A percentile compares a stretch with the other conserved stretches of the same genome.
These are phyloP conservation scores for Yamadazyma ubonensis DNA, from an alignment of 805 yeast species.

Conservation along the genomic window DNA sequence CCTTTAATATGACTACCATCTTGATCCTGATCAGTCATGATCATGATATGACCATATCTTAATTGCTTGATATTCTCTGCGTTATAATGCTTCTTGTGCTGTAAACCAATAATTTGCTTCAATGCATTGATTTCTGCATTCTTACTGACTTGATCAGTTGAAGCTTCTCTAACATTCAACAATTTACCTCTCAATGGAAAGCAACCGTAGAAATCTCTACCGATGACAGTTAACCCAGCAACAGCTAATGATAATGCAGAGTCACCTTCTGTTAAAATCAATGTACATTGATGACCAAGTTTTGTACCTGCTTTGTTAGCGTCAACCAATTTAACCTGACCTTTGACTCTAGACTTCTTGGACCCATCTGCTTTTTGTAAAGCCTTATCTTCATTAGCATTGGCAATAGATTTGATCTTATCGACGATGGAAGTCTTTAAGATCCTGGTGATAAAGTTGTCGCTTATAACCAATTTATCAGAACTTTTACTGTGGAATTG, in stretches of 20 bases:
- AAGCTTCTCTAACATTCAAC: slow-evolving; percentile 93
- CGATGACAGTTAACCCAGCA: slow-evolving; percentile 91
- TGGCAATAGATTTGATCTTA: slow-evolving; percentile 78
- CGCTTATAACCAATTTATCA: slow-evolving; percentile 64
- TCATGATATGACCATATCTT: slow-evolving; percentile 96
- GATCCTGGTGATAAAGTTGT: slow-evolving; percentile 69
- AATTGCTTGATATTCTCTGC: slow-evolving; percentile 62
- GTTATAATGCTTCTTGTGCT: slow-evolving; percentile 79
- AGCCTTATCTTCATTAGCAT: slow-evolving; percentile 83
- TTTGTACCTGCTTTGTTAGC: slow-evolving; percentile 95
- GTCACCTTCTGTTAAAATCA: slow-evolving; percentile 94
- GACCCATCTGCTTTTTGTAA: slow-evolving; percentile 87
- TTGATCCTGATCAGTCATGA: slow-evolving; percentile 99
- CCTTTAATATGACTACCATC: slow-evolving; percentile 99
- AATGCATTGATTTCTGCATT: slow-evolving; percentile 94
- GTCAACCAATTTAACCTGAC: slow-evolving; percentile 86
- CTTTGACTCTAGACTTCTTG: slow-evolving; percentile 80
- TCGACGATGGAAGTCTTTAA: slow-evolving; percentile 68
- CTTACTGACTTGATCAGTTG: slow-evolving; percentile 90
- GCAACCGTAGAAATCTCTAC: slow-evolving; percentile 92
- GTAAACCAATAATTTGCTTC: slow-evolving; percentile 92
- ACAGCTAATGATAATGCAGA: slow-evolving; percentile 92
- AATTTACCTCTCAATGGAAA: slow-evolving; percentile 95
- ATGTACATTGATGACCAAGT: slow-evolving; percentile 88
- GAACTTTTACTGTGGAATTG: slow-evolving; percentile 79